Base-by-base conservation (phyloP, 2,329 filamentous ascomycete genomes). In the Colletotrichum truncatum region DNA sequence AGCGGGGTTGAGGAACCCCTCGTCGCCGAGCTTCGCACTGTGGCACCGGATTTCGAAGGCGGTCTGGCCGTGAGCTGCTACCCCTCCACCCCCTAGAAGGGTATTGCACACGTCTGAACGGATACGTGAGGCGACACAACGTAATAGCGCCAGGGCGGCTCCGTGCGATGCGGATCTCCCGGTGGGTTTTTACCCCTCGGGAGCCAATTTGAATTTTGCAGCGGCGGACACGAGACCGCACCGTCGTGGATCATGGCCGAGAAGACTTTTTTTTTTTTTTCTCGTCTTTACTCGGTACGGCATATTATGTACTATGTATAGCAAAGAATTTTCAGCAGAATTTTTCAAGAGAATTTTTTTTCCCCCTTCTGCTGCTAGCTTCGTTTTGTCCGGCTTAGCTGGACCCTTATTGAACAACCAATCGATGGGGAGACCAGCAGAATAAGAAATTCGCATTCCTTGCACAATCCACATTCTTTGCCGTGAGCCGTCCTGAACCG, bases 91-190 rank as follows among this genome's bases (percentile, higher is more conserved):
- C n/a, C n/a, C n/a, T n/a, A n/a, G n/a, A 9, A 38, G 11, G n/a
- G 36, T 8, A 16, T 16, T 12, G 21, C 26, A 49, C 16, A 23
- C 26, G 18, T 30, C 18, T 46, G 30, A 16, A 55, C 25, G 16
- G n/a, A 30, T n/a, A 36, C 36, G 23, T 54, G 26, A 61, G 48
- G 56, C 39, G n/a, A 39, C 38, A 49, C 56, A 48, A 48, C 48
- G 48, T 65, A 49, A 65, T 62, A 55, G 62, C 56, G 39, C 39
- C 9, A 65, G 41, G 32, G 30, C 56, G 41, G 62, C 48, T 54
- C 56, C 49, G 56, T 28, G 26, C 34, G 56, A 54, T 62, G 62
- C 56, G 62, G 56, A 65, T 49, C 46, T 48, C 30, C 9, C 32
- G 39, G 39, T 61, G 56, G 56, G 48, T 32, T 53, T 59, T 46